phyloP scores from a whole-genome alignment of 2,329 filamentous ascomycete genomes.

The Talaromyces islandicus region DNA sequence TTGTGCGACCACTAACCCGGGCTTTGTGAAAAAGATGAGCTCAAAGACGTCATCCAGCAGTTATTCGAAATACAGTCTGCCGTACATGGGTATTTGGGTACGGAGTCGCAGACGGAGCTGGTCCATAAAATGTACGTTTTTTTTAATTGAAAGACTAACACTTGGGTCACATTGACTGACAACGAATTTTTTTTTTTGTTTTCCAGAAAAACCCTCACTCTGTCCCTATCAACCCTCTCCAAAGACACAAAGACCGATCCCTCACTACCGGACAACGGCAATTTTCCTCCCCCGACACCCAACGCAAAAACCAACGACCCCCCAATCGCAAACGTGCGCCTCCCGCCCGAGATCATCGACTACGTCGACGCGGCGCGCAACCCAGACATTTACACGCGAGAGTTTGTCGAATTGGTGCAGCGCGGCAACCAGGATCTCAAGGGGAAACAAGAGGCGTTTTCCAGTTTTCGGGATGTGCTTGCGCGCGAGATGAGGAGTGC shows the following conservation, averaged over 20 bases:
- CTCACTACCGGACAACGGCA: not conserved
- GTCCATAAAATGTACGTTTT: conserved; percentile 49
- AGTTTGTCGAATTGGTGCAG: conserved; percentile 60
- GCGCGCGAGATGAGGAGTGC: conserved; percentile 53
- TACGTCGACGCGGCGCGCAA: conserved; percentile 60
- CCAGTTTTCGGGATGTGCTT: conserved; percentile 52
- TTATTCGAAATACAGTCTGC: conserved; percentile 56
- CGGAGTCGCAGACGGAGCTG: conserved; percentile 51
- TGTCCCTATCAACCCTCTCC: conserved; percentile 49
- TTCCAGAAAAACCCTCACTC: conserved; percentile 45
- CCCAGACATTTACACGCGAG: conserved; percentile 61
- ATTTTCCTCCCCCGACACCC: too few species aligned
- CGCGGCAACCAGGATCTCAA: conserved; percentile 57
- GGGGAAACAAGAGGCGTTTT: conserved; percentile 56
- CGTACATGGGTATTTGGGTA: conserved; percentile 54
- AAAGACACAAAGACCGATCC: conserved; percentile 26
- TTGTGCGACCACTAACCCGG: not conserved
- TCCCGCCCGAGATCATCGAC: conserved; percentile 56
- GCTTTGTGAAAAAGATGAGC: conserved; percentile 34
- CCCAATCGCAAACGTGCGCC: conserved; percentile 44
- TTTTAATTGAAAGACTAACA: rapidly evolving
- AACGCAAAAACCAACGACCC: conserved; percentile 25
- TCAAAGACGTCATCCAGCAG: conserved; percentile 57
- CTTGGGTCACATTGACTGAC: too few species aligned
- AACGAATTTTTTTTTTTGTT: not conserved